Evolutionary conservation across 2,329 filamentous ascomycete genomes (phyloP), one percentile per base, ranked within the genome.

Genomic region (Verticillium zaregamsianum): DNA sequence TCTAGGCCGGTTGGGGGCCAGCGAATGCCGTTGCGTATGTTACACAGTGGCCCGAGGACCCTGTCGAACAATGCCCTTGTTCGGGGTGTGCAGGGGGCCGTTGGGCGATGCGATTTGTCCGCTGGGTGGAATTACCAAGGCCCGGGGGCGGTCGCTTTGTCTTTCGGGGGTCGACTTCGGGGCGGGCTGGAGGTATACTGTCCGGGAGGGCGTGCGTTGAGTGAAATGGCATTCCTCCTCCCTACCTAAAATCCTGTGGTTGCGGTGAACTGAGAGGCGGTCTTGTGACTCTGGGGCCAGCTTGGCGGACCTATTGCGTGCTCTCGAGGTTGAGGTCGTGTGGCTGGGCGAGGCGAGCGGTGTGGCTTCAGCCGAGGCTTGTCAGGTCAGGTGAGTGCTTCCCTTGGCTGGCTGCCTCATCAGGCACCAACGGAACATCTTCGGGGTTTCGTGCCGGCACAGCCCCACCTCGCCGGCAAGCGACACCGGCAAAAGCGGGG

Each of bases 41-140:
- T 45, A 39, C 49, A 59, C 58, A 59, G 58, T 59, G 58, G 58
- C 28, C 25, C 39, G 45, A 59, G 31, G 58, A 59, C 58, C 58
- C 58, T 59, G 58, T 59, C 58, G 37, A 52, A 59, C 40, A 35
- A 59, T 23, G 58, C 28, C 58, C 58, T 55, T 59, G 58, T 52
- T 45, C n/a, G 15, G 12, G 39, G 23, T 5, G 8, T 15, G 20
- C 35, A 33, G 57, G 28, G 25, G 25, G 17, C 39, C 23, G 40
- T 20, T 54, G 32, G 11, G 45, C 31, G 40, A 54, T 37, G 58
- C 31, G 58, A 59, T 59, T 59, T 52, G 40, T 14, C 23, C 40
- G 8, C 6, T 40, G 58, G 45, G 40, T 58, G 56, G n/a, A 39
- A 45, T 58, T n/a, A n/a, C 40, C 20, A 20, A 49, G 40, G 20